A percentile compares a stretch with the other conserved stretches of the same genome.
Conservation (phyloP, 2,329 filamentous ascomycete species). For the Nemania serpens region DNA sequence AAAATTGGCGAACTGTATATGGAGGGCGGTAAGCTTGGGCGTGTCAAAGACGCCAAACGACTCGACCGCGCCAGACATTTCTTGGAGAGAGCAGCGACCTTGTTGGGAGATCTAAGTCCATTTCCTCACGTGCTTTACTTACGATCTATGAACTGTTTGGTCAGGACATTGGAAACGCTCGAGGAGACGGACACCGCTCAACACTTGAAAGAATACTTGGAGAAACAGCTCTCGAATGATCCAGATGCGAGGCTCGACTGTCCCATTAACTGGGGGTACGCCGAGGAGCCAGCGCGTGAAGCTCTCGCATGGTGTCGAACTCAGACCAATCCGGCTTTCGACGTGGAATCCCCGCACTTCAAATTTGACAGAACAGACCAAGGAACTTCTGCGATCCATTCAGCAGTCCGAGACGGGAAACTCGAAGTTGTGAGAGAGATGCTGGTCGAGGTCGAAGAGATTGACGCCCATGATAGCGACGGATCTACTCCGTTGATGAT, state of each 20-base stretch:
- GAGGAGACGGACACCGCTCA: background rate
- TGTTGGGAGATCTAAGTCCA: background rate
- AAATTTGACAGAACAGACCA: slow-evolving; percentile 1
- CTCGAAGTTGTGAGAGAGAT: slow-evolving; percentile 5
- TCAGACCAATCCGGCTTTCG: slow-evolving; percentile 4
- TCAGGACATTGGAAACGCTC: background rate
- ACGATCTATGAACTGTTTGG: background rate
- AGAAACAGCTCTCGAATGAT: background rate
- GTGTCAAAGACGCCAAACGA: background rate
- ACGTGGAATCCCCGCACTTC: slow-evolving; percentile 1
- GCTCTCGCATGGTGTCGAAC: slow-evolving; percentile 5
- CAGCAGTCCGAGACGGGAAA: slow-evolving; percentile 2
- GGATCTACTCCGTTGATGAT: slow-evolving; percentile 6
- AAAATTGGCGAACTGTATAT: slow-evolving; percentile 8
- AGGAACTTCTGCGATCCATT: slow-evolving; percentile 4
- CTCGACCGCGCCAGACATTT: background rate
- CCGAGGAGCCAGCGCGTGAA: background rate
- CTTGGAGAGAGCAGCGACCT: background rate
- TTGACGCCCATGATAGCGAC: background rate
- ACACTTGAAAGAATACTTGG: background rate
- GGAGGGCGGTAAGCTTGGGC: background rate
- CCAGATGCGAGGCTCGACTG: background rate
- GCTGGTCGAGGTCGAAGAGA: slow-evolving; percentile 6
- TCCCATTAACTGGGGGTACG: slow-evolving; percentile 2
- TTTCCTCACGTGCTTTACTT: slow-evolving; percentile 3